These are phyloP conservation scores for Orobanche coerulescens DNA, from an alignment of 257 asterid species.

Conservation along the genomic window DNA sequence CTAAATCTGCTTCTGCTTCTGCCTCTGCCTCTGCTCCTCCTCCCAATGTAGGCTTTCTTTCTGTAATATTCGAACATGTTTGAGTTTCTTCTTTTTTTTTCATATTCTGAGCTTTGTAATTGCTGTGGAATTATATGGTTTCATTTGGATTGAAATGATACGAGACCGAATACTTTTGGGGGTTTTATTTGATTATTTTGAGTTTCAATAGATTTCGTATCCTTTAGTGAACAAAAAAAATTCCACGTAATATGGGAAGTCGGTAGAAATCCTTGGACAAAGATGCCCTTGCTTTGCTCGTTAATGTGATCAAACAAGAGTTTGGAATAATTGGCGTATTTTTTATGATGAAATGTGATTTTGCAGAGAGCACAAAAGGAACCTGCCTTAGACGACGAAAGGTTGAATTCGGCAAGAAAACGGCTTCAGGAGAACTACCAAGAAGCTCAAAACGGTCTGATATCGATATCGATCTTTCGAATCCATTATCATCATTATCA, in stretches of 20 bases:
- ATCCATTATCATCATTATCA: too few species aligned
- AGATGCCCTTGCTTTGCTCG: not conserved
- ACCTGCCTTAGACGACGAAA: constrained; percentile 55
- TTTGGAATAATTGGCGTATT: too few species aligned
- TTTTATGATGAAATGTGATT: constrained; percentile 23
- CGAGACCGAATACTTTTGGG: too few species aligned
- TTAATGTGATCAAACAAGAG: not conserved
- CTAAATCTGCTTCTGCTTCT: constrained; percentile 62
- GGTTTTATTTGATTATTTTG: too few species aligned
- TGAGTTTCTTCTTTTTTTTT: constrained; percentile 1
- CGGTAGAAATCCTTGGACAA: not conserved
- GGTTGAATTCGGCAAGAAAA: constrained; percentile 71
- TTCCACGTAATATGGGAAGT: not conserved
- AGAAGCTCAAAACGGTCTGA: constrained; percentile 90
- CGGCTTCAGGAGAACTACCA: constrained; percentile 98
- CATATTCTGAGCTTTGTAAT: not conserved
- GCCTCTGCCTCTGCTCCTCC: constrained; percentile 69
- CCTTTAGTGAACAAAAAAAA: too few species aligned
- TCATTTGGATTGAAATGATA: not conserved
- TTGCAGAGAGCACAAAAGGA: constrained; percentile 73
- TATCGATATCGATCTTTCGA: constrained; percentile 19
- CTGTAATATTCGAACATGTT: not conserved
- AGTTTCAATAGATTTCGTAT: too few species aligned
- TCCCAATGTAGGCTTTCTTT: constrained; percentile 47
- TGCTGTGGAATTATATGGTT: not conserved